phyloP scores from a whole-genome alignment of 2,329 filamentous ascomycete genomes.

The Aspergillus sp. region DNA sequence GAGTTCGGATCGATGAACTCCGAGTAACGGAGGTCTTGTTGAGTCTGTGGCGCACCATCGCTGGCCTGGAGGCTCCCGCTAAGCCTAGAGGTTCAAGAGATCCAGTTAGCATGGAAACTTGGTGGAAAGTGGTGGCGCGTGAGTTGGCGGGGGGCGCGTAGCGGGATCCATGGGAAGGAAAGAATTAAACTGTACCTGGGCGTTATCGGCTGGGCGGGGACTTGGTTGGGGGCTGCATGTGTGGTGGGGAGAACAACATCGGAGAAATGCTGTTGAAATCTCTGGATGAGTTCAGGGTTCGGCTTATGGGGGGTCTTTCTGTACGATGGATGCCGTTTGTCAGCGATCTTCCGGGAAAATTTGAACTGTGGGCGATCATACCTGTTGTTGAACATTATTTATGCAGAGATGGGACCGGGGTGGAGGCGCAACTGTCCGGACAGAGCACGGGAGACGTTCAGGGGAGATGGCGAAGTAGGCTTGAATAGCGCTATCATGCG shows the following conservation, averaged over 20 bases:
- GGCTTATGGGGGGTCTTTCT: conserved; percentile 83
- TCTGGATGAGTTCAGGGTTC: conserved; percentile 76
- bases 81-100: conserved; percentile 33
- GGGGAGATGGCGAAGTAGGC: background rate
- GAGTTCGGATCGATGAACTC: conserved; percentile 84
- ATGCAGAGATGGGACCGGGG: background rate
- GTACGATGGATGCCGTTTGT: conserved; percentile 14
- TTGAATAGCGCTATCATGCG: conserved; percentile 12
- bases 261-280: conserved; percentile 81
- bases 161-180: background rate
- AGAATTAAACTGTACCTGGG: conserved; percentile 21
- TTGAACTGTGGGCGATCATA: conserved; percentile 26
- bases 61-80: conserved; percentile 65
- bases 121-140: background rate
- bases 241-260: conserved; percentile 58
- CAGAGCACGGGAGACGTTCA: background rate
- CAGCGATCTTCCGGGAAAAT: conserved; percentile 5
- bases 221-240: conserved; percentile 29
- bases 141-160: background rate
- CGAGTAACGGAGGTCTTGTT: conserved; percentile 85
- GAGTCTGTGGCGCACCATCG: conserved; percentile 77
- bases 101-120: conserved; percentile 9
- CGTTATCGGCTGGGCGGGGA: conserved; percentile 21
- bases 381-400: conserved; percentile 50
- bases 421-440: background rate